Evolutionary conservation across 345 rosid species (phyloP).

Genomic region (Syzygium grande): DNA sequence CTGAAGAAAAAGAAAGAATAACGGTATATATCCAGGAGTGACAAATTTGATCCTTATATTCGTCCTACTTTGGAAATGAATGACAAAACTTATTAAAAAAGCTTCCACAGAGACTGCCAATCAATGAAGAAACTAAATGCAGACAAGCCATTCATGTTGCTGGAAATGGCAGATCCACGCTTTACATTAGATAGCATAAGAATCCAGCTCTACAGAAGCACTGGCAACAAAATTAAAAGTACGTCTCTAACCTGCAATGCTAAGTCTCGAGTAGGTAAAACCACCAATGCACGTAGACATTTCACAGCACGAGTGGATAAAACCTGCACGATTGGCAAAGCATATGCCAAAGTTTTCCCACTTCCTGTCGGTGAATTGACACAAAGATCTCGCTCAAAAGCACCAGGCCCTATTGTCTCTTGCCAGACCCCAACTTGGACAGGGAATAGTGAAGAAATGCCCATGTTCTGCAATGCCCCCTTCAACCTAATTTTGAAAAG

Average conservation of each 20-base stretch:
- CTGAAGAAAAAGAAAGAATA: slow-evolving; percentile 16
- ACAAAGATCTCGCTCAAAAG: slow-evolving; percentile 77
- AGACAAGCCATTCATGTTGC: background rate
- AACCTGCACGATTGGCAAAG: slow-evolving; percentile 76
- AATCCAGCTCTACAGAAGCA: background rate
- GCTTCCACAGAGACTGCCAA: background rate
- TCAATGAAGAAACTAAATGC: background rate
- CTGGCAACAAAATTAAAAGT: background rate
- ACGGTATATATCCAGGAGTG: background rate
- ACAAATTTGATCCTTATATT: background rate
- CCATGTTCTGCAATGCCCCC: slow-evolving; percentile 54
- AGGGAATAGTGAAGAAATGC: slow-evolving; percentile 59
- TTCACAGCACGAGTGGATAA: slow-evolving; percentile 59
- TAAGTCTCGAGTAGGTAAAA: slow-evolving; percentile 91
- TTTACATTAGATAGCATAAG: background rate
- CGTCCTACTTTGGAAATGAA: background rate
- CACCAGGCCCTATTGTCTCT: slow-evolving; percentile 85
- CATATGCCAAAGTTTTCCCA: slow-evolving; percentile 89
- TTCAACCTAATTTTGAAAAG: slow-evolving; percentile 40
- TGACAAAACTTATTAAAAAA: background rate
- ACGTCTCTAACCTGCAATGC: slow-evolving; percentile 61
- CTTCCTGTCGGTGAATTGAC: slow-evolving; percentile 92
- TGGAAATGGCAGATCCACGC: background rate
- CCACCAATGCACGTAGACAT: slow-evolving; percentile 84
- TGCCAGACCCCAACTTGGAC: slow-evolving; percentile 95